A percentile compares a stretch with the other conserved stretches of the same genome.
Evolutionary conservation across 2,329 filamentous ascomycete genomes (phyloP).

Genomic region (Alternaria sp.): DNA sequence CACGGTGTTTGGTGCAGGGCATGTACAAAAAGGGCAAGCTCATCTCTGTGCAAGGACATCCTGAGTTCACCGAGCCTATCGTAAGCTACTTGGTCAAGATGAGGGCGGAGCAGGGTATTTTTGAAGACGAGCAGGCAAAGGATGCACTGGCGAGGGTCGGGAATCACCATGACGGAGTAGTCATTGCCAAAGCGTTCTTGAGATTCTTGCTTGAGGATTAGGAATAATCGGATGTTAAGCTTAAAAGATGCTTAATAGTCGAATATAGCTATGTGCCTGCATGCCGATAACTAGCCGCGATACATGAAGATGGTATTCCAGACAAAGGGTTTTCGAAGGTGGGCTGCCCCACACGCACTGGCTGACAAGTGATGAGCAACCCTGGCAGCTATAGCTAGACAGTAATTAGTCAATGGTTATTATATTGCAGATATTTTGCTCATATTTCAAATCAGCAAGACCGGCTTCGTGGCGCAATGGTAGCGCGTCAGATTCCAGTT

Average conservation of each 20-base stretch:
- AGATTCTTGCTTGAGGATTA: slow-evolving; percentile 73
- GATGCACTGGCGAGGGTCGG: slow-evolving; percentile 73
- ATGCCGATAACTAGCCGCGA: not conserved
- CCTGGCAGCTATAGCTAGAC: no score
- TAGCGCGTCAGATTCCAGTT: slow-evolving; percentile 26
- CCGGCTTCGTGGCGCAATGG: slow-evolving; percentile 24
- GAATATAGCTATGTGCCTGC: not conserved
- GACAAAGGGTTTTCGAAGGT: not conserved
- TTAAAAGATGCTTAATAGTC: not conserved
- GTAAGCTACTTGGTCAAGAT: slow-evolving; percentile 72
- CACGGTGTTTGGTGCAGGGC: slow-evolving; percentile 77
- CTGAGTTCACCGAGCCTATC: slow-evolving; percentile 80
- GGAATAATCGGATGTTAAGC: not conserved
- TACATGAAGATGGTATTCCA: no score
- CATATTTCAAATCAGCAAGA: slow-evolving; percentile 2
- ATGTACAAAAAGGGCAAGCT: slow-evolving; percentile 74
- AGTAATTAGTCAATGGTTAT: no score
- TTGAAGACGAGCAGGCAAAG: slow-evolving; percentile 72
- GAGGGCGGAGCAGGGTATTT: slow-evolving; percentile 72
- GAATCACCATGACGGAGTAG: slow-evolving; percentile 80
- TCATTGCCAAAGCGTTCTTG: slow-evolving; percentile 77
- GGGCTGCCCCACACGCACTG: not conserved
- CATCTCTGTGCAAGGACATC: slow-evolving; percentile 86
- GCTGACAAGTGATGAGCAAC: not conserved
- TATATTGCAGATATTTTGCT: no score